Evolutionary conservation across 306 rosid genomes (phyloP).

Genomic region (Casuarina cunninghamiana): DNA sequence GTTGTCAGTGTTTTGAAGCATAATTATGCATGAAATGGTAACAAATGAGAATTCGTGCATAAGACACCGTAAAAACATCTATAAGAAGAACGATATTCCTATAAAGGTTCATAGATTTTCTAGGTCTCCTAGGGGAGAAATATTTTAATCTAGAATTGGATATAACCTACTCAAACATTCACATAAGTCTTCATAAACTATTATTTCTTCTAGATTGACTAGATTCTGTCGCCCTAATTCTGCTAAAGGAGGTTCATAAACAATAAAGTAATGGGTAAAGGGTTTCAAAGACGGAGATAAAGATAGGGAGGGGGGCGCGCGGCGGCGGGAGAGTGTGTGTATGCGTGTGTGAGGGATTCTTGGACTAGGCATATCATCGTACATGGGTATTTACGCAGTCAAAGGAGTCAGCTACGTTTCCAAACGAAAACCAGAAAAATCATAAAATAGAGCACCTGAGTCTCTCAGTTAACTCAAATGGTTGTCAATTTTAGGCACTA

Average conservation of each 20-base stretch:
- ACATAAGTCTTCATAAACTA: background rate
- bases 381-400: constrained; percentile 12
- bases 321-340: constrained; percentile 31
- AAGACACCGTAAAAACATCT: background rate
- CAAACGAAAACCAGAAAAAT: constrained; percentile 37
- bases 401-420: constrained; percentile 31
- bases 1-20: too few relatives aligned
- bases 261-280: constrained; percentile 31
- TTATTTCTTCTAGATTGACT: background rate
- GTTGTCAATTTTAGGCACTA: constrained; percentile 35
- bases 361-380: constrained; percentile 28
- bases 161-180: constrained; percentile 43
- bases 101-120: background rate
- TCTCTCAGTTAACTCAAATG: constrained; percentile 39
- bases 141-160: constrained; percentile 2
- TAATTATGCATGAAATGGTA: too few relatives aligned
- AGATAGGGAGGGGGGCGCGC: too few relatives aligned
- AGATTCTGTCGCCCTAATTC: constrained; percentile 12
- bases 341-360: constrained; percentile 19
- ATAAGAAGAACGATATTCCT: background rate
- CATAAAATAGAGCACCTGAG: constrained; percentile 26
- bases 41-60: too few relatives aligned
- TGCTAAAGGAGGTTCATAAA: constrained; percentile 26
- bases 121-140: background rate
- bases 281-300: too few relatives aligned